Evolutionary conservation across 1,284 basidiomycete species (phyloP), one percentile per base, ranked within the genome.

Genomic region (Ceratobasidium sp.): DNA sequence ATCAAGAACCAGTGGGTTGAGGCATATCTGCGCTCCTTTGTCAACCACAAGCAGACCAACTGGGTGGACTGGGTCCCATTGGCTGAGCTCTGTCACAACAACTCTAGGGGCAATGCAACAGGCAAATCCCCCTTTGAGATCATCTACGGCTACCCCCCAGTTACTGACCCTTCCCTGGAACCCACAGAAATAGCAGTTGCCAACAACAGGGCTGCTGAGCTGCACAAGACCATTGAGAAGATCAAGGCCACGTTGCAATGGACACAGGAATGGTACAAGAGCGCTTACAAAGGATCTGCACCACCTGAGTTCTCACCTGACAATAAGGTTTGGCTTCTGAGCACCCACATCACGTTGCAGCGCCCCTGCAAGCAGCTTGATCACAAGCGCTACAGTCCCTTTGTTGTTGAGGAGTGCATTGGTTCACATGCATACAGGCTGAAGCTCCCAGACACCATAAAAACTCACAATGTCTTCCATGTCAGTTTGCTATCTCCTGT

Each of bases 1-100:
- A 51, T 80, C 1, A 80, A 83, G 12, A 86, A 86, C 75, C 83
- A 85, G 28, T 56, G 56, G 58, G 49, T 56, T 18, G 83, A 84
- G 63, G 80, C 79, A 20, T 80, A 79, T 46, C 67, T 81, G 5
- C 75, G 82, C 0, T 23, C 46, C 63, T 82, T 79, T 61, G 61
- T 20, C 23, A 58, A 73, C 15, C 79, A 81, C 55, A 40, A 73
- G 10, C 81, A 82, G 51, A 69, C 76, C 49, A 73, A 73, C 42
- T 78, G 77, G 77, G 70, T 49, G 3, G 40, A 60, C 40, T 67
- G 28, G 60, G 71, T 73, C n/a, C 70, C 58, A 9, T 4, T 75
- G 20, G 58, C 58, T 18, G 73, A 78, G 28, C n/a, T 78, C 64
- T 73, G 77, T 71, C 49, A 64, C 77, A 75, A 75, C 18, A 79